Evolutionary conservation across 495 filamentous ascomycete species (phyloP).

Genomic region (Neurospora sp.): DNA sequence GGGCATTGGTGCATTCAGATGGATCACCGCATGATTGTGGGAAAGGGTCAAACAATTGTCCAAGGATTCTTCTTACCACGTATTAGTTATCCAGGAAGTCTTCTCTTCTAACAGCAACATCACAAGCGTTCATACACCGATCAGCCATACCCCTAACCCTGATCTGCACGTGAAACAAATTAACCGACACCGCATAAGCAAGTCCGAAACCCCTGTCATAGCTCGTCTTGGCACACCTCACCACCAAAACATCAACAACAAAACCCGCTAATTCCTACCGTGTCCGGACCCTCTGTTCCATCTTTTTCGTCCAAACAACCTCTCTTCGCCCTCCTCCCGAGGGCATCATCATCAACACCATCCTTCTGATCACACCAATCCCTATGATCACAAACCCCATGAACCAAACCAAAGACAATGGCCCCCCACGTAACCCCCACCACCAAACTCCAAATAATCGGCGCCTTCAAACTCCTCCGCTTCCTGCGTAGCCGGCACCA

Average conservation of each 20-base stretch:
- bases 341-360: not conserved
- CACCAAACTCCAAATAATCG: not conserved
- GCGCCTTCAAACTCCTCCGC: not conserved
- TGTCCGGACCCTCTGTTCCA: not conserved
- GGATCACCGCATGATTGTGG: not conserved
- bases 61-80: not conserved
- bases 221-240: not conserved
- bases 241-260: not conserved
- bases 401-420: not conserved
- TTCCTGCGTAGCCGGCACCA: not conserved
- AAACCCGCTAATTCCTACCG: not conserved
- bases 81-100: not conserved
- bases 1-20: not conserved
- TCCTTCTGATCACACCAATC: not conserved
- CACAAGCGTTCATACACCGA: not conserved
- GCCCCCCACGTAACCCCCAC: not conserved
- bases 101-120: not conserved
- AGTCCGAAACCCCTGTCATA: not conserved
- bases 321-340: not conserved
- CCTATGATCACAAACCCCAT: not conserved
- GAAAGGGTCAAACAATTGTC: not conserved
- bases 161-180: not conserved
- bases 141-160: not conserved
- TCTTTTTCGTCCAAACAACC: not conserved
- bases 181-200: not conserved